Base-by-base conservation (phyloP, 2,329 filamentous ascomycete species). In the Phyllosticta citrichinensis region DNA sequence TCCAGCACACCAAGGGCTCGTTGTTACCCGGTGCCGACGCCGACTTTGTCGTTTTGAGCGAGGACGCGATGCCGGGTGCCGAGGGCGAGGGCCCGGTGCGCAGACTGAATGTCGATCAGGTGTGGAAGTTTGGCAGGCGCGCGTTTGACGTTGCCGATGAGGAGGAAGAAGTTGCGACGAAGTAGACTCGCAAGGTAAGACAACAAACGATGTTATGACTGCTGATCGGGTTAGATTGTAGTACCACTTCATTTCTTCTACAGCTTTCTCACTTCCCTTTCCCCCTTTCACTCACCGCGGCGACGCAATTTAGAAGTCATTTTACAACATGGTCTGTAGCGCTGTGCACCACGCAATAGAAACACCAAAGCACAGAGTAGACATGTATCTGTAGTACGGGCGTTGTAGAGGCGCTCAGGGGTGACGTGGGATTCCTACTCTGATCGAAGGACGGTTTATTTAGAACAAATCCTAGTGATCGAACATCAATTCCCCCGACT, bases 121-220 rank as follows among this genome's bases (percentile, higher is more conserved):
- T 91, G 20, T 91, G 87, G 88, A 91, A 91, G 74, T 90, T 90
- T 76, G 88, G 88, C 19, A 33, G 57, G 35, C 33, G 25, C 3
- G 60, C 55, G 17, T 62, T 54, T 51, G 22, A 61, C 20, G 52
- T 12, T n/a, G 19, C 25, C 19, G n/a, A 47, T 4, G 40, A 47
- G 1, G 40, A n/a, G 40, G 40, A 47, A 47, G 40, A 47, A 47
- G 17, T n/a, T 2, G 27, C 27, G 27, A 30, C 5, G 40, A 47
- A 47, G 14, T 47, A 30, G 27, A 30, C 9, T 30, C 27, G 6
- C 27, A n/a, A 47, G 40, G 40, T 47, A 14, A 47, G 40, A n/a
- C 40, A 47, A 5, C 40, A n/a, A n/a, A 47, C 14, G 6, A 47
- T 47, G 4, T n/a, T n/a, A 6, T 47, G 40, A 47, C 1, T 47